Evolutionary conservation across 2,329 filamentous ascomycete genomes (phyloP), one percentile per base, ranked within the genome.

Genomic region (Nigrospora oryzae): DNA sequence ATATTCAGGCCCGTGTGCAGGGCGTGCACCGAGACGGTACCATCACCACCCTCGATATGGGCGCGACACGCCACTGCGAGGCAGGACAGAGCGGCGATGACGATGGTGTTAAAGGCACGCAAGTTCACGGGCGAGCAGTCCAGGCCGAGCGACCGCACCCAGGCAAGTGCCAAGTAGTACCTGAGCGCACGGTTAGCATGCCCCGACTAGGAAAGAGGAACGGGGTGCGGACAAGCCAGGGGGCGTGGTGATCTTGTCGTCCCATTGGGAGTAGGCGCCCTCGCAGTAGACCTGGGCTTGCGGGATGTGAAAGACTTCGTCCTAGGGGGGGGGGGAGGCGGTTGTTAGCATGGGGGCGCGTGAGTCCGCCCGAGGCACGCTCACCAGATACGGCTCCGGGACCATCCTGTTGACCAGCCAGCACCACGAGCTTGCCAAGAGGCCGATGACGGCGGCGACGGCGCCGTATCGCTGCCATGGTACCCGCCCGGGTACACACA

Each of bases 161-260:
- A 63, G 2, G 63, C 33, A n/a, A 69, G 60, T 0, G 73, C 74
- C 5, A 75, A 50, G 14, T 71, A 39, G 38, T 58, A 57, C 12
- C 56, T 63, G 42, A 15, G 41, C 28, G 2, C 4, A 15, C 40
- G 6, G 28, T 13, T 15, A 19, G 14, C 13, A 17, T 5, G 28
- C 7, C 8, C 4, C 28, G 23, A 32, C 14, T 0, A 17, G n/a
- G 15, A 38, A n/a, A 31, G 7, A 4, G 13, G 13, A 12, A 30
- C 16, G 3, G 34, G 56, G 45, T 28, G 63, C 71, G 61, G 71
- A 89, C 69, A 98, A 69, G 32, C 90, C 93, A 0, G 93, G 91
- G 1, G 93, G 93, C 1, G 93, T 98, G 0, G 93, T 98, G 59
- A 98, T 93, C 63, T 97, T 98, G 48, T 91, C 84, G 64, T 98